These are phyloP conservation scores for Lagerstroemia speciosa DNA, from an alignment of 345 rosid genomes.

Conservation along the genomic window DNA sequence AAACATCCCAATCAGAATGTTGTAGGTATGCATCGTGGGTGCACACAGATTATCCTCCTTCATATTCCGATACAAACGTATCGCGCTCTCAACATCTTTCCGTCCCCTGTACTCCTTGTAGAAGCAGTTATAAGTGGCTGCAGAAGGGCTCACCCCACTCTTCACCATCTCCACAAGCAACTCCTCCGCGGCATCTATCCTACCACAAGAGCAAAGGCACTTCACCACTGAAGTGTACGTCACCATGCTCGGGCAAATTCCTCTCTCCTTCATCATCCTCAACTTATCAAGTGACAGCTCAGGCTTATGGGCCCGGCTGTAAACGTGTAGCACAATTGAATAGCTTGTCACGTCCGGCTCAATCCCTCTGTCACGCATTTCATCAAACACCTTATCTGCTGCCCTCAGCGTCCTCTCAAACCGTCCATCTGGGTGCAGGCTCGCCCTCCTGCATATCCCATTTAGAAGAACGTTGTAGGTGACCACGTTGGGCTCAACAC, in stretches of 20 bases:
- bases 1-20: constrained; percentile 57
- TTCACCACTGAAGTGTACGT: constrained; percentile 70
- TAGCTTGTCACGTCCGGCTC: constrained; percentile 78
- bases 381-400: constrained; percentile 74
- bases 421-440: constrained; percentile 59
- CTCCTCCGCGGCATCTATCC: constrained; percentile 55
- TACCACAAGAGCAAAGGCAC: constrained; percentile 74
- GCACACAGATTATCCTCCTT: constrained; percentile 35
- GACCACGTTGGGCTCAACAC: constrained; percentile 59
- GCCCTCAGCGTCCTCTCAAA: constrained; percentile 47
- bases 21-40: constrained; percentile 48
- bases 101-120: constrained; percentile 81
- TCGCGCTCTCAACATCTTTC: constrained; percentile 50
- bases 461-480: constrained; percentile 64
- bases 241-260: constrained; percentile 48
- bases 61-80: constrained; percentile 68
- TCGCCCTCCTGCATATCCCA: constrained; percentile 75
- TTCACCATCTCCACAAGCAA: constrained; percentile 61
- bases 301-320: constrained; percentile 76
- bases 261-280: constrained; percentile 56
- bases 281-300: constrained; percentile 61
- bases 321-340: constrained; percentile 69
- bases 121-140: constrained; percentile 73
- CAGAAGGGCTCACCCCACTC: constrained; percentile 46
- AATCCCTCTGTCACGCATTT: constrained; percentile 69